phyloP scores from a whole-genome alignment of 2,329 filamentous ascomycete genomes.

The Ophiostoma perfectum region DNA sequence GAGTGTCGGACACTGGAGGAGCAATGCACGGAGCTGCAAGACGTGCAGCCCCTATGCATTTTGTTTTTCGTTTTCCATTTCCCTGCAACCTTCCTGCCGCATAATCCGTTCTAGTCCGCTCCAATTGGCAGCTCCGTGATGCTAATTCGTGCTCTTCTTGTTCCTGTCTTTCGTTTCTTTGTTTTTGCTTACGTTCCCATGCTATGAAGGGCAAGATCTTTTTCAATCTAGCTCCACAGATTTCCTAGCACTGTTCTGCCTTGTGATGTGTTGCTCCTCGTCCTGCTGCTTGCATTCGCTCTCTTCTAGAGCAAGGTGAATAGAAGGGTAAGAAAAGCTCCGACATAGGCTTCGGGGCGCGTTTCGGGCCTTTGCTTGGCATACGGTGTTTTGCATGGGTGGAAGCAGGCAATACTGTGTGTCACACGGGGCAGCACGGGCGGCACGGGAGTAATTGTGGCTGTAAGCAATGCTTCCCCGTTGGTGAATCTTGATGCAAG shows the following conservation, averaged over 20 bases:
- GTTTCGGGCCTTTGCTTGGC: slow-evolving; percentile 10
- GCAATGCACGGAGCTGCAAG: slow-evolving; percentile 3
- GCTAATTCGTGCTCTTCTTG: not conserved
- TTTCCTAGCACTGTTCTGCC: not conserved
- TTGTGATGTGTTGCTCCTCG: not conserved
- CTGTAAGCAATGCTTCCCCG: not conserved
- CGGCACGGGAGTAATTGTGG: not conserved
- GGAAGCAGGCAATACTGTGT: not conserved
- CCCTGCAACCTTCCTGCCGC: slow-evolving; percentile 5
- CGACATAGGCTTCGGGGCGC: not conserved
- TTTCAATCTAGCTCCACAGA: not conserved
- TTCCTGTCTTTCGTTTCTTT: not conserved
- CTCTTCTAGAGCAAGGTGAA: not conserved
- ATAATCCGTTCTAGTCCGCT: not conserved
- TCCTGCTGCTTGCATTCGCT: not conserved
- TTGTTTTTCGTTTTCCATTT: not conserved
- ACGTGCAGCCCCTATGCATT: slow-evolving; percentile 2
- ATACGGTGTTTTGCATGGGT: not conserved
- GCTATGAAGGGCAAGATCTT: not conserved
- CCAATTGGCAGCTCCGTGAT: not conserved
- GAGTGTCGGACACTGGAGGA: not conserved
- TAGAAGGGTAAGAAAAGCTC: not conserved
- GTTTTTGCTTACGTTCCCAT: not conserved
- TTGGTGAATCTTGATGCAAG: not conserved
- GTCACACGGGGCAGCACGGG: not conserved